Evolutionary conservation across 2,329 filamentous ascomycete genomes (phyloP).

Genomic region (Ambrosiella cleistominuta): DNA sequence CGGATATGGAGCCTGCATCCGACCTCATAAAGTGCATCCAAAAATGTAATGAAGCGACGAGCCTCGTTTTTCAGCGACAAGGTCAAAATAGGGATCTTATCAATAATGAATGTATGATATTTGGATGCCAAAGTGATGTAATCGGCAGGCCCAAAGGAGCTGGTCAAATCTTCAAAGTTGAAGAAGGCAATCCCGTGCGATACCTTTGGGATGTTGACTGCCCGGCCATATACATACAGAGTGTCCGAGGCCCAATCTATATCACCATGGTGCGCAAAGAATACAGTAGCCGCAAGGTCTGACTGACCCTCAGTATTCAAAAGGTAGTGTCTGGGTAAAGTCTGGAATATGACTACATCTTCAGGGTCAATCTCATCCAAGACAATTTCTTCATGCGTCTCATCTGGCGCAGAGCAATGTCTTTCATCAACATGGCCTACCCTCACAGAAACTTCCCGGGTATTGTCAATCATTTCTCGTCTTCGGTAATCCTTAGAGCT

Average conservation of each 20-base stretch:
- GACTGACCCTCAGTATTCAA: not conserved
- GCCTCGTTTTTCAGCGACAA: constrained; percentile 63
- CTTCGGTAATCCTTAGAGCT: constrained; percentile 38
- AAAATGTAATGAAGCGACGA: constrained; percentile 58
- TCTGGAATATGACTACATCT: not conserved
- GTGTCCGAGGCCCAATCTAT: constrained; percentile 15
- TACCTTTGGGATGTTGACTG: constrained; percentile 39
- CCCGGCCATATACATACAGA: constrained; percentile 44
- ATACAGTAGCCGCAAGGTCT: constrained; percentile 14
- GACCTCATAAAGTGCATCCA: constrained; percentile 70
- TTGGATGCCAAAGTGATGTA: constrained; percentile 67
- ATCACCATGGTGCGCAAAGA: not conserved
- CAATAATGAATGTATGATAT: constrained; percentile 62
- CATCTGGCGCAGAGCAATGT: not conserved
- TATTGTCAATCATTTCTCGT: not conserved
- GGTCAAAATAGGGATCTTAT: constrained; percentile 49
- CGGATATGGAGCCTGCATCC: constrained; percentile 56
- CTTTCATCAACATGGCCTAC: not conserved
- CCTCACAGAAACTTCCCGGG: not conserved
- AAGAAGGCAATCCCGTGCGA: constrained; percentile 42
- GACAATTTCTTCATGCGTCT: not conserved
- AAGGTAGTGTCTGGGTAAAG: constrained; percentile 6
- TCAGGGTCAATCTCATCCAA: constrained; percentile 1
- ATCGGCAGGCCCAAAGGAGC: constrained; percentile 57
- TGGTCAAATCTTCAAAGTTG: constrained; percentile 52